Evolutionary conservation across 306 rosid species (phyloP), one percentile per base, ranked within the genome.

Genomic region (Gastrolobium bilobum): DNA sequence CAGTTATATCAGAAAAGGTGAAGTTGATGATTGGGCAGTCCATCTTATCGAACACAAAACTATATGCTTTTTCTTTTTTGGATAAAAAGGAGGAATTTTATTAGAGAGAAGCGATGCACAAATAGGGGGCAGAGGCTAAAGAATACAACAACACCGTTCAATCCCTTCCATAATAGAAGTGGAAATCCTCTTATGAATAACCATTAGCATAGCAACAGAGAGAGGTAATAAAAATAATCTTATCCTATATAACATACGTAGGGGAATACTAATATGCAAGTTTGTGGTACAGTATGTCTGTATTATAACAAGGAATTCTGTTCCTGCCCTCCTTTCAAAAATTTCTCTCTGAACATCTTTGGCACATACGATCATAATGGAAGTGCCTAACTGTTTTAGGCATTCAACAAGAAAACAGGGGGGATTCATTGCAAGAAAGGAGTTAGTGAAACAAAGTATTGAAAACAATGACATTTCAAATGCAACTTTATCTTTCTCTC

Each of bases 1-100:
- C 44, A 67, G 13, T 31, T 26, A 74, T 74, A 52, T 76, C 42
- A 77, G 31, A 75, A 57, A 60, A 58, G 58, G 26, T 48, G 52
- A 10, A 68, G 59, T 44, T 50, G 46, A 44, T 37, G 13, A 62
- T 7, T 42, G 68, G 68, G 26, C 43, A 63, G 52, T 51, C 15
- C 48, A 68, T 53, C 39, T 68, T 39, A 44, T 44, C 70, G 14
- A 50, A 71, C 67, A 79, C 3, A 5, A 38, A 29, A 30, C 64
- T 33, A 9, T 4, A 20, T 44, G 33, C 20, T 46, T 66, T 43
- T 56, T 57, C 10, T 29, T 40, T 44, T 52, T 13, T 10, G 11
- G 10, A 39, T 52, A 65, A 39, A 44, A 44, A n/a, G 68, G 40
- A 13, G 42, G 65, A 39, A 9, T 52, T 39, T 77, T 65, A 77